These are phyloP conservation scores for Peronospora destructor DNA, from an alignment of 352 stramenopile species.

Conservation along the genomic window DNA sequence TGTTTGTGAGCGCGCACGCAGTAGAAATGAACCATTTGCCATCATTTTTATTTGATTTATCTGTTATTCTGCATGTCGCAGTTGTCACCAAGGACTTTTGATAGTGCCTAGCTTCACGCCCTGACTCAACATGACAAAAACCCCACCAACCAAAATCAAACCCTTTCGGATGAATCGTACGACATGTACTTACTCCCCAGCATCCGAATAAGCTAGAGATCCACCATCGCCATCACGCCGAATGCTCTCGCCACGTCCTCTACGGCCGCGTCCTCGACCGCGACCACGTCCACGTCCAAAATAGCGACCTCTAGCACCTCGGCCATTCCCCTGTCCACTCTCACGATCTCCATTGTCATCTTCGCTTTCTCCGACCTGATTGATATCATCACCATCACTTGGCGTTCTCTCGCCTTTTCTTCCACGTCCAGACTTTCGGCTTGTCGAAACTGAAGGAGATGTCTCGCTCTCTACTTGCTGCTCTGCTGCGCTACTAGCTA, in stretches of 20 bases:
- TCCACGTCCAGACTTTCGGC: slow-evolving; percentile 19
- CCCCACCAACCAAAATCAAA: slow-evolving; percentile 19
- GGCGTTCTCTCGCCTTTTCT: slow-evolving; percentile 18
- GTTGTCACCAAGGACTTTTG: background rate
- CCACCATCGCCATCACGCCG: slow-evolving; percentile 9
- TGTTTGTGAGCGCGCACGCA: background rate
- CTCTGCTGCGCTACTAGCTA: slow-evolving; percentile 12
- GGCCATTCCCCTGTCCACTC: slow-evolving; percentile 16
- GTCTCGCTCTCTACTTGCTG: slow-evolving; percentile 18
- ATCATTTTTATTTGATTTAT: slow-evolving; percentile 30
- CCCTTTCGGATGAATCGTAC: slow-evolving; percentile 16
- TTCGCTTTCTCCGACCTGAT: slow-evolving; percentile 9
- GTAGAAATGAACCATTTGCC: slow-evolving; percentile 11
- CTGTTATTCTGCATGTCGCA: slow-evolving; percentile 9
- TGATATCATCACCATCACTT: slow-evolving; percentile 19
- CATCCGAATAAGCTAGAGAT: slow-evolving; percentile 5
- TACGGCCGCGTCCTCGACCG: slow-evolving; percentile 25
- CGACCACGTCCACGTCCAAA: slow-evolving; percentile 28
- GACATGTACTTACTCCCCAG: slow-evolving; percentile 10
- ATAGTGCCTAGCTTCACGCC: slow-evolving; percentile 1
- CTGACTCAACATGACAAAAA: slow-evolving; percentile 13
- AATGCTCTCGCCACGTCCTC: slow-evolving; percentile 13
- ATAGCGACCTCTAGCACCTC: slow-evolving; percentile 19
- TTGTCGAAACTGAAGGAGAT: slow-evolving; percentile 3
- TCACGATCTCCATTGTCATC: slow-evolving; percentile 10